A percentile compares a stretch with the other conserved stretches of the same genome.
Conservation (phyloP, 78 protist species). For the Diacronema lutheri region DNA sequence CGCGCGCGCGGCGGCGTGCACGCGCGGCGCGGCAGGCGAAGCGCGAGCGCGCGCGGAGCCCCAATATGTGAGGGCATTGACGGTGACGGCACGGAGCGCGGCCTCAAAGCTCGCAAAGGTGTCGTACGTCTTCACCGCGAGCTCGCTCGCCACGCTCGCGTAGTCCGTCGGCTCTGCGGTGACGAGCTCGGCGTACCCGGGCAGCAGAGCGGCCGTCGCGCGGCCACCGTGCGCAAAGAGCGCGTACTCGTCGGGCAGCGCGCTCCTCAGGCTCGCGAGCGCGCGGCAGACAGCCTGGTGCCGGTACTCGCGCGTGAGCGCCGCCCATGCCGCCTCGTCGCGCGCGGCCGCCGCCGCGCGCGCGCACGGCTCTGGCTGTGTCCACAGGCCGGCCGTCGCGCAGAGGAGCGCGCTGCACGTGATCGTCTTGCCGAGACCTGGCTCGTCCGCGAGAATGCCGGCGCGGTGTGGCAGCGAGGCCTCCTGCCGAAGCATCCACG, state of each 20-base stretch:
- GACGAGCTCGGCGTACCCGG: too few species aligned
- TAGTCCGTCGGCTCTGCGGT: too few species aligned
- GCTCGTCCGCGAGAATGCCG: constrained; percentile 37
- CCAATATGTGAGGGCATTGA: background rate
- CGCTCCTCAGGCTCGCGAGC: background rate
- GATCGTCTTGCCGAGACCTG: constrained; percentile 34
- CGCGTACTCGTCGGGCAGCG: too few species aligned
- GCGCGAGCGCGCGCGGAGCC: too few species aligned
- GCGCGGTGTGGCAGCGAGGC: background rate
- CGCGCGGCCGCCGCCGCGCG: background rate
- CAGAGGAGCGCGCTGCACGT: background rate
- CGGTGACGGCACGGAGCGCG: background rate
- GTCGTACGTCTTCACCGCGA: too few species aligned
- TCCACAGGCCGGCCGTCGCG: background rate
- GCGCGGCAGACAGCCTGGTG: background rate
- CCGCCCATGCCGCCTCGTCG: background rate
- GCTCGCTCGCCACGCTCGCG: too few species aligned
- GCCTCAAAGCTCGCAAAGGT: too few species aligned
- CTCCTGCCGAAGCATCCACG: constrained; percentile 13
- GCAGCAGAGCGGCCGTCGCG: too few species aligned
- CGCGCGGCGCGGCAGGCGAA: too few species aligned
- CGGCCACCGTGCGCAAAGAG: too few species aligned
- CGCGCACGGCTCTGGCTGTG: background rate
- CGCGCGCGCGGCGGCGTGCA: background rate
- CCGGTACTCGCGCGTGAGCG: background rate